Base-by-base conservation (phyloP, 805 yeast genomes). In the Metschnikowia lochheadii region DNA sequence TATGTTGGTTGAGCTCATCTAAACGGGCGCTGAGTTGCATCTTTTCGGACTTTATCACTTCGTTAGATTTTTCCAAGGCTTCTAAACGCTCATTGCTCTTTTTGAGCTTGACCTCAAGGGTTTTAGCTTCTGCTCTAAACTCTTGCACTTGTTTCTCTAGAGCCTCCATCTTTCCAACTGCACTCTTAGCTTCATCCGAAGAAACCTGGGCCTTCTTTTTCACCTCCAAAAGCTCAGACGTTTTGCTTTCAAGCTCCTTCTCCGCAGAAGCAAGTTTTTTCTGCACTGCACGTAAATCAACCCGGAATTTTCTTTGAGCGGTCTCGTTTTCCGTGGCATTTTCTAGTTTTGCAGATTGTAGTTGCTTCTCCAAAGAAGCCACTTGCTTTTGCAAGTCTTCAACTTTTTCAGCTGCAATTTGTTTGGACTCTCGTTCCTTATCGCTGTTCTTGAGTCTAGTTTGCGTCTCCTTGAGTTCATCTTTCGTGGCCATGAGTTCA, bases 401-500 rank as follows among this genome's bases (percentile, higher is more conserved):
- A 6, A 40, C 21, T 7, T 40, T 29, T 8, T 40, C 40, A 13
- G 31, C 41, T 5, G 21, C 32, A 15, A 11, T 21, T 21, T 42
- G 31, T 49, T 52, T 17, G 53, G 55, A 18, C 56, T 61, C 35
- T 59, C 61, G 8, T 59, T 40, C 46, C 60, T 64, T 14, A 43
- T 52, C 17, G 46, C 41, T 23, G 59, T 46, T 15, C 34, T 55
- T n/a, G 50, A 53, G 21, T 48, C 60, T 7, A 55, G 51, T n/a
- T 58, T 13, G 57, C 37, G 8, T 58, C 60, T 2, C 32, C 26
- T 23, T 47, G 33, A 83, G 46, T 48, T 80, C 69, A 42, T 85
- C 89, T 55, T 79, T 81, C 0, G 89, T 81, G 5, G 79, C 77
- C 1, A 90, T 95, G 6, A 90, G 72, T 45, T 89, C 95, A 59